Base-by-base conservation (phyloP, 1,284 basidiomycete species). In the Naganishia cerealis region DNA sequence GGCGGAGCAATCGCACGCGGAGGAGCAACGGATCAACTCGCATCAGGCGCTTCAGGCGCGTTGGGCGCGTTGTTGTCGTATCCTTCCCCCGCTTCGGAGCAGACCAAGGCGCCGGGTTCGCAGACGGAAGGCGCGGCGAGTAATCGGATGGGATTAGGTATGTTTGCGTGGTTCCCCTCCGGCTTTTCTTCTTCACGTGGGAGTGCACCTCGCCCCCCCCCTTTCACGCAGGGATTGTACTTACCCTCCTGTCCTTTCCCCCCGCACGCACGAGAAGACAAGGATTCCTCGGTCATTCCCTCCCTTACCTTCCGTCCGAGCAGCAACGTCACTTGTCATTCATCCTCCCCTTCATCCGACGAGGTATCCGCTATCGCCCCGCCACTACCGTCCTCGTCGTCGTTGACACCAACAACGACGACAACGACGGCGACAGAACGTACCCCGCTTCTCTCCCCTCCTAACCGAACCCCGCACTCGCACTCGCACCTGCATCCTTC, bases 301-400 rank as follows among this genome's bases (percentile, higher is more conserved):
- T 63, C 61, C 8, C 36, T 54, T 13, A 63, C 61, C 36, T 38
- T 63, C 7, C 61, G 61, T 5, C 50, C 61, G 16, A 8, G n/a
- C n/a, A 50, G 13, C n/a, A 50, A 1, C 46, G 50, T 10, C 15
- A 52, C 33, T 4, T 4, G 10, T 24, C 26, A 38, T 26, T 4
- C 21, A 21, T 43, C 42, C 29, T 33, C 43, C 9, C 21, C 58
- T 8, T 46, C 61, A n/a, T 24, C 42, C 3, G 26, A 33, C 12
- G 18, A 33, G 6, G 29, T 33, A 33, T 33, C 57, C 24, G 24
- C 4, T 48, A 24, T 26, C 42, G 16, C 57, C 24, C 40, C 21
- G 26, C 40, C 24, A n/a, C n/a, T n/a, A n/a, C n/a, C n/a, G n/a
- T n/a, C n/a, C n/a, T n/a, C n/a, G n/a, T n/a, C n/a, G n/a, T n/a